Base-by-base conservation (phyloP, 2,329 filamentous ascomycete genomes). In the Diplodia corticola region DNA sequence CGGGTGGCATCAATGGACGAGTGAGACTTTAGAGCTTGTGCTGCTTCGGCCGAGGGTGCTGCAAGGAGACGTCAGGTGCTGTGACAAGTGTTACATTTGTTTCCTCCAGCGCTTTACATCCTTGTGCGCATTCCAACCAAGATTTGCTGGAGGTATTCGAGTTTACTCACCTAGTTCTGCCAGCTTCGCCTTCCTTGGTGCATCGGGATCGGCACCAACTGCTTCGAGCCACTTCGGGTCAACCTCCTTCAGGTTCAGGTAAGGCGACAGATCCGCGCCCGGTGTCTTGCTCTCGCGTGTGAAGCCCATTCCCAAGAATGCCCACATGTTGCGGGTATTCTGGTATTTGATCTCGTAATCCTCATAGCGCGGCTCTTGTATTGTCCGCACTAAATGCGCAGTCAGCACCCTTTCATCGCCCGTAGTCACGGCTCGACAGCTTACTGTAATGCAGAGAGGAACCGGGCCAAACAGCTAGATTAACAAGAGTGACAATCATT, bases 381-480 rank as follows among this genome's bases (percentile, higher is more conserved):
- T 79, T 10, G 79, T 72, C 64, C 80, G 72, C 55, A 66, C 69
- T 70, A 33, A 33, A 53, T n/a, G 9, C 5, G 1, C 20, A 10
- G 35, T 64, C n/a, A 64, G 37, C 22, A 63, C 15, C 5, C 30
- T 7, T n/a, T 35, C 22, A 5, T 33, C 7, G 5, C 24, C 35
- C 17, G 3, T 28, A 12, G 15, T 10, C 28, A 7, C 22, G 35
- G 5, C 1, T 37, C 3, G 17, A 15, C n/a, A 20, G 28, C 67
- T 48, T 70, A 22, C 71, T 74, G 67, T 84, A 85, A 64, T 85
- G 83, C 49, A 85, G 77, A 0, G 79, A 81, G 3, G 77, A 80
- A 3, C 83, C 84, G 0, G 84, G 83, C 79, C 80, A 85, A 1
- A 85, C 74, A 3, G 82, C 80, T 72, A 13, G 26, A 49, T n/a